phyloP scores from a whole-genome alignment of 352 stramenopile species.

The Stephanocyclus meneghinianus region DNA sequence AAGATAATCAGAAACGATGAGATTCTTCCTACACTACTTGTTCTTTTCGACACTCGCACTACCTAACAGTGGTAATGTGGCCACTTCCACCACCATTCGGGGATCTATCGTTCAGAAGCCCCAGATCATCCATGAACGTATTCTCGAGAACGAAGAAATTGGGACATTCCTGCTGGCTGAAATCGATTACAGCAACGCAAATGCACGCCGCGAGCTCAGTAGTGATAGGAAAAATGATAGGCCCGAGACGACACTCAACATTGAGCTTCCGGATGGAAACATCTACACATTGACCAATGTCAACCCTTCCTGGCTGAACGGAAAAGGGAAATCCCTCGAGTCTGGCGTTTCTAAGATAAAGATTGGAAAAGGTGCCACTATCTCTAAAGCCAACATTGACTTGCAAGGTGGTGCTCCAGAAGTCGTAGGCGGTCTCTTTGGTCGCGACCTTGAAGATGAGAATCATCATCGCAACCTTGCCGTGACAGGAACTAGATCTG shows the following conservation, averaged over 20 bases:
- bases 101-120: background rate
- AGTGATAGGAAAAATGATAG: background rate
- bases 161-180: constrained; percentile 19
- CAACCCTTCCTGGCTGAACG: constrained; percentile 3
- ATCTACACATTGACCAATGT: constrained; percentile 18
- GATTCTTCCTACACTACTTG: background rate
- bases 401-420: constrained; percentile 13
- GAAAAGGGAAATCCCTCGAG: constrained; percentile 3
- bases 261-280: constrained; percentile 14
- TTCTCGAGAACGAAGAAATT: background rate
- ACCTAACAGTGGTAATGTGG: background rate
- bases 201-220: too few species aligned
- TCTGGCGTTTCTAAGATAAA: constrained; percentile 13
- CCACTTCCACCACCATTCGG: background rate
- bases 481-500: background rate
- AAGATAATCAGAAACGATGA: background rate
- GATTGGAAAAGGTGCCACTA: constrained; percentile 11
- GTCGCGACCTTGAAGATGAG: background rate
- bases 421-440: background rate
- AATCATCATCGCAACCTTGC: background rate
- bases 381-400: constrained; percentile 4
- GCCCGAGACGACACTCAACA: background rate
- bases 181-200: constrained; percentile 7
- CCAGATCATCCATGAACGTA: background rate
- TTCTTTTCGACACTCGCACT: background rate